Percentiles rank a stretch among this genome's conserved stretches.
Evolutionary conservation across 345 rosid species (phyloP).

Genomic region (Noccaea bulbosa): DNA sequence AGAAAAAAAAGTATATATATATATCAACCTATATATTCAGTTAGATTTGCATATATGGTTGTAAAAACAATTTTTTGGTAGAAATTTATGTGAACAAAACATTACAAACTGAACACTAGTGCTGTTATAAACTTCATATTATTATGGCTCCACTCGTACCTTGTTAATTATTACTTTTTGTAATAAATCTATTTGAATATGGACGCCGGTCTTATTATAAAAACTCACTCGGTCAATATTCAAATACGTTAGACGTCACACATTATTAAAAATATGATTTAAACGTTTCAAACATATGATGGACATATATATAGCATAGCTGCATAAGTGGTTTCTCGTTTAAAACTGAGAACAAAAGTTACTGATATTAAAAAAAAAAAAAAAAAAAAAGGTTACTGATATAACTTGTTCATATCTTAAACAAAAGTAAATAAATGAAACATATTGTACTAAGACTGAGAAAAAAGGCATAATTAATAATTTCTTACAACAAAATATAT

Average conservation of each 20-base stretch:
- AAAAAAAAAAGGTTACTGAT: too few species aligned
- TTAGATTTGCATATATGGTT: background rate
- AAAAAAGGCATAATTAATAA: background rate
- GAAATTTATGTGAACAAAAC: background rate
- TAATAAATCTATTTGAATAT: conserved; percentile 26
- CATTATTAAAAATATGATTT: background rate
- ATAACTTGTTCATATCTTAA: background rate
- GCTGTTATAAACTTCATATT: conserved; percentile 13
- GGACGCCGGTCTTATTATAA: conserved; percentile 27
- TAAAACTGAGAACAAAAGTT: background rate
- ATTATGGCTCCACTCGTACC: conserved; percentile 18
- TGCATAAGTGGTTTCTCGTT: conserved; percentile 19
- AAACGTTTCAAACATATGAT: conserved; percentile 7
- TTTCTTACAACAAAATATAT: background rate
- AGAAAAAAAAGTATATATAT: background rate
- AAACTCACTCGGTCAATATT: conserved; percentile 33
- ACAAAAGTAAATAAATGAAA: background rate
- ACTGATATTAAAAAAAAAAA: too few species aligned
- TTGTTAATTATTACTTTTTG: conserved; percentile 11
- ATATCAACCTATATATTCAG: background rate
- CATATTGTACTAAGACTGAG: background rate
- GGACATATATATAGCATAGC: background rate
- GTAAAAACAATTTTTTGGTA: background rate
- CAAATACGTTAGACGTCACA: conserved; percentile 15
- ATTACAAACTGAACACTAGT: background rate